Conservation (phyloP, 2,329 filamentous ascomycete genomes). For the Aspergillaceae sp. region DNA sequence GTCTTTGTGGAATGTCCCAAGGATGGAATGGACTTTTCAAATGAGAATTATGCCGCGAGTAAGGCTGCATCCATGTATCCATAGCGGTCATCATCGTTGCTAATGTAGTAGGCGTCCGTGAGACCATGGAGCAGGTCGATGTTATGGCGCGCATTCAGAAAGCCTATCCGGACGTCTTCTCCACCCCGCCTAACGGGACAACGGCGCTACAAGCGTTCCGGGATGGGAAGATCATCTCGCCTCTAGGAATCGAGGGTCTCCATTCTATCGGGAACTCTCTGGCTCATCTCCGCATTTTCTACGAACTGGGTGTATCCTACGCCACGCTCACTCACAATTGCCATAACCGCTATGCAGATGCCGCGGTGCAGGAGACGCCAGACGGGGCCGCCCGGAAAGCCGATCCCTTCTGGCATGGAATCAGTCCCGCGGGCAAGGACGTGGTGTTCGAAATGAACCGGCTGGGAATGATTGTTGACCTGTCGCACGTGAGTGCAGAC, state of each 20-base stretch:
- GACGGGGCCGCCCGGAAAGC: conserved; percentile 30
- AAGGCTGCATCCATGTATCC: conserved; percentile 17
- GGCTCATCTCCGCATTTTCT: conserved; percentile 61
- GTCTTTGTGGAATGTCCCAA: conserved; percentile 70
- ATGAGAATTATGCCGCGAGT: conserved; percentile 62
- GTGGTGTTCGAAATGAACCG: conserved; percentile 87
- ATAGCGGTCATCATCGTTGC: not conserved
- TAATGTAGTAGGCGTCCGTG: conserved; percentile 18
- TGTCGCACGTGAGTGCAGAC: conserved; percentile 68
- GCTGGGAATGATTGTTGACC: conserved; percentile 86
- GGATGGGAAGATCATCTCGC: conserved; percentile 60
- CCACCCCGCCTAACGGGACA: conserved; percentile 48
- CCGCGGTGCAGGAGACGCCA: conserved; percentile 50
- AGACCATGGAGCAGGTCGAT: conserved; percentile 30
- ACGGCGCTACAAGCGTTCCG: conserved; percentile 55
- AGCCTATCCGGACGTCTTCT: conserved; percentile 41
- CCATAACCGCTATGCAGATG: conserved; percentile 82
- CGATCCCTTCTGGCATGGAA: conserved; percentile 46
- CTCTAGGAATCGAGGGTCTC: conserved; percentile 74
- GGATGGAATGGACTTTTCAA: conserved; percentile 64
- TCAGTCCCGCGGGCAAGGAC: conserved; percentile 60
- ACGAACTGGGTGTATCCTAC: conserved; percentile 74
- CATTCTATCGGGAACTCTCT: conserved; percentile 83
- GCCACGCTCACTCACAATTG: conserved; percentile 89
- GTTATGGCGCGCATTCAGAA: conserved; percentile 26